phyloP scores from a whole-genome alignment of 495 filamentous ascomycete species.

The Aspergillus sclerotiicarbonarius region DNA sequence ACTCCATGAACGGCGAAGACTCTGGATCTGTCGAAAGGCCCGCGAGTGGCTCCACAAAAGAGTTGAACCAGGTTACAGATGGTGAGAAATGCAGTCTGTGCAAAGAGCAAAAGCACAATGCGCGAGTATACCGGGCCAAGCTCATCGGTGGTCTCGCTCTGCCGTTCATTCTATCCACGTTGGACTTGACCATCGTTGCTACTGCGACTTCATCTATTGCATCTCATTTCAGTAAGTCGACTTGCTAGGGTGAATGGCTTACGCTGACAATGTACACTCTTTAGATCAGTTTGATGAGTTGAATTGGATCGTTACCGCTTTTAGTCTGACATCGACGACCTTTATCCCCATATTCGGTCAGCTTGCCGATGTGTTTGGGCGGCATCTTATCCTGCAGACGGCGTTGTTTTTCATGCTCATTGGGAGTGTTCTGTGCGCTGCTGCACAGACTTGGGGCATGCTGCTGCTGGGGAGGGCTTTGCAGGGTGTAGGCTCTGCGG shows the following conservation, averaged over 20 bases:
- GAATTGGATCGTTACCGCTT: slow-evolving; percentile 64
- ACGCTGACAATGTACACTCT: neutral
- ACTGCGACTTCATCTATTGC: slow-evolving; percentile 60
- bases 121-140: slow-evolving; percentile 48
- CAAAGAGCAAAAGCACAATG: slow-evolving; percentile 8
- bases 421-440: slow-evolving; percentile 51
- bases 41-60: neutral
- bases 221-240: slow-evolving; percentile 51
- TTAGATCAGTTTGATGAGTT: slow-evolving; percentile 53
- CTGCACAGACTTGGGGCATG: slow-evolving; percentile 53
- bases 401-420: slow-evolving; percentile 49
- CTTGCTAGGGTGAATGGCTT: neutral
- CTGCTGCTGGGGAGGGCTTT: slow-evolving; percentile 57
- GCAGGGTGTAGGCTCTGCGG: slow-evolving; percentile 55
- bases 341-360: slow-evolving; percentile 64
- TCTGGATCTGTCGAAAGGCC: neutral
- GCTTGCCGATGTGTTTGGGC: slow-evolving; percentile 58
- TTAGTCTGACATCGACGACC: slow-evolving; percentile 58
- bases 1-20: neutral
- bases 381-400: slow-evolving; percentile 45
- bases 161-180: slow-evolving; percentile 50
- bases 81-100: slow-evolving; percentile 1
- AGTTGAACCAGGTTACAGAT: neutral
- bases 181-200: slow-evolving; percentile 61
- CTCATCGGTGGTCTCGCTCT: slow-evolving; percentile 51